phyloP scores from a whole-genome alignment of 306 rosid genomes.

The Ammopiptanthus mongolicus region DNA sequence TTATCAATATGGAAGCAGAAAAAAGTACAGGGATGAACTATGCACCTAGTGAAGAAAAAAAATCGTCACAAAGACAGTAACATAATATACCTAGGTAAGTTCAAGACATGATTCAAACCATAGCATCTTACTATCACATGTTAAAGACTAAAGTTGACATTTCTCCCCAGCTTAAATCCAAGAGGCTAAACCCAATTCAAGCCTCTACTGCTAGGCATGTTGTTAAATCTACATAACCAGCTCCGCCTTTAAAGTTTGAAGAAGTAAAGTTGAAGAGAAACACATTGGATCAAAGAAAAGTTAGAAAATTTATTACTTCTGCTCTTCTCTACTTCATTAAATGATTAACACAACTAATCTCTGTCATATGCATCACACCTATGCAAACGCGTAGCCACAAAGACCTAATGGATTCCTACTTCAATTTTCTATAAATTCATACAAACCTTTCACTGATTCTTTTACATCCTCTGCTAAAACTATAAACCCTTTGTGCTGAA shows the following conservation, averaged over 20 bases:
- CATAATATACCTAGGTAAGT: not conserved
- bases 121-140: not conserved
- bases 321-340: not conserved
- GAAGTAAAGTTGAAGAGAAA: not conserved
- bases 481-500: not conserved
- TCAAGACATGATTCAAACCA: not conserved
- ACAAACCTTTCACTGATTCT: not conserved
- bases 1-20: not conserved
- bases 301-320: not conserved
- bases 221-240: not conserved
- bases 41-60: not conserved
- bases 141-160: not conserved
- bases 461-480: not conserved
- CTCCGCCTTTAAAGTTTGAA: not conserved
- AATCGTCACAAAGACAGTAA: not conserved
- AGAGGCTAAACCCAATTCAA: not conserved
- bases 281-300: not conserved
- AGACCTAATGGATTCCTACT: not conserved
- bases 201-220: not conserved
- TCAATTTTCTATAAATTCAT: not conserved
- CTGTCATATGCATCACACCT: not conserved
- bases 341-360: not conserved
- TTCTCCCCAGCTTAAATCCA: not conserved
- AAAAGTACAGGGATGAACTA: not conserved
- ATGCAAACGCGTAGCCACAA: not conserved